Conservation (phyloP, 768 basidiomycete species). For the Rhizopogon salebrosus region DNA sequence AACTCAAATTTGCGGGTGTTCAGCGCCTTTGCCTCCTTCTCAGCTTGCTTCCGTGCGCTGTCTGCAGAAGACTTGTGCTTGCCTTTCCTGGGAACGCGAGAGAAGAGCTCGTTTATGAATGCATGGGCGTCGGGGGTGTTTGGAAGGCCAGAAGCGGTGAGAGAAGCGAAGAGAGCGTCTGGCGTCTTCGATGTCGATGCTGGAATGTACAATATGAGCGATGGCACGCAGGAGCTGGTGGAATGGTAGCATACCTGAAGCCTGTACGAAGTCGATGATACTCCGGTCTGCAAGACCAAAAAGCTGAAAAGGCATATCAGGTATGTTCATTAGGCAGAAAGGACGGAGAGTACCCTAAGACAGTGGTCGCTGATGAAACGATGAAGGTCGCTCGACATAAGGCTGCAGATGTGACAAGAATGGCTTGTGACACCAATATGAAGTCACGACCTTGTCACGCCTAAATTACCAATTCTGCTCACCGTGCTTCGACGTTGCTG, state of each 20-base stretch:
- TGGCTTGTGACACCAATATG: neutral
- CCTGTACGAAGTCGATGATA: slow-evolving; percentile 83
- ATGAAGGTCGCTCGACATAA: slow-evolving; percentile 61
- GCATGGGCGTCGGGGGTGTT: slow-evolving; percentile 73
- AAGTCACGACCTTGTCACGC: neutral
- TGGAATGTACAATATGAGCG: slow-evolving; percentile 17
- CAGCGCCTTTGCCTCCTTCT: slow-evolving; percentile 68
- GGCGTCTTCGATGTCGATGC: slow-evolving; percentile 83
- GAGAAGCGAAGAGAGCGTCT: slow-evolving; percentile 69
- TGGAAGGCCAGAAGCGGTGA: slow-evolving; percentile 76
- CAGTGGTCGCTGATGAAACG: slow-evolving; percentile 78
- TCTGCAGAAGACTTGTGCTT: slow-evolving; percentile 46
- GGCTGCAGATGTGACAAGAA: neutral
- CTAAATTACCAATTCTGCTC: neutral
- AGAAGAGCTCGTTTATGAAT: slow-evolving; percentile 76
- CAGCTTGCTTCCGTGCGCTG: slow-evolving; percentile 57
- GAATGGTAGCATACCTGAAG: slow-evolving; percentile 53
- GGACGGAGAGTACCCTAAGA: slow-evolving; percentile 44
- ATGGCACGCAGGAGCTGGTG: neutral
- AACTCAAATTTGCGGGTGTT: slow-evolving; percentile 73
- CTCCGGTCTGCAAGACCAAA: slow-evolving; percentile 81
- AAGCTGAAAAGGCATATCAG: slow-evolving; percentile 42
- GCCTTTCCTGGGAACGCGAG: slow-evolving; percentile 70
- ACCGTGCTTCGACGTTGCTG: neutral
- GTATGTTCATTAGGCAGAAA: neutral